Evolutionary conservation across 2,329 filamentous ascomycete genomes (phyloP).

Genomic region (Ophiosphaerella narmari): DNA sequence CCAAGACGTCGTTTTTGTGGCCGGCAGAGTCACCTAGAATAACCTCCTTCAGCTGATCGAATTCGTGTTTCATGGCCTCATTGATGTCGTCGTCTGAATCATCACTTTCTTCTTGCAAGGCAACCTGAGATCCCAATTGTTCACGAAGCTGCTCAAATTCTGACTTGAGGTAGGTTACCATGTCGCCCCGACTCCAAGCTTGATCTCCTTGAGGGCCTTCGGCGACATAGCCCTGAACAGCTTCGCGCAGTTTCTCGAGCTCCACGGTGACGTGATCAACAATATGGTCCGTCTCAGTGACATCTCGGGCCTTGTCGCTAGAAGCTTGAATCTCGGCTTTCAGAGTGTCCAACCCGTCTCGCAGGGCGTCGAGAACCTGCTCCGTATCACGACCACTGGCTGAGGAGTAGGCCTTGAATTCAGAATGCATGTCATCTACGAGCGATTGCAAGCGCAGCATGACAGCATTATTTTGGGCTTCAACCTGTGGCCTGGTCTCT

Average conservation of each 20-base stretch:
- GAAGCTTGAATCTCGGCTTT: conserved; percentile 81
- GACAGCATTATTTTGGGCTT: conserved; percentile 63
- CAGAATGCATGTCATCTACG: conserved; percentile 64
- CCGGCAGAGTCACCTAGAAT: conserved; percentile 65
- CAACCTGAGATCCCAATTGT: conserved; percentile 57
- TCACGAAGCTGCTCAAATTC: conserved; percentile 67
- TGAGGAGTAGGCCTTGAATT: conserved; percentile 78
- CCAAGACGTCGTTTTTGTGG: conserved; percentile 66
- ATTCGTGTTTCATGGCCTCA: conserved; percentile 78
- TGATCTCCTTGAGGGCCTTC: conserved; percentile 50
- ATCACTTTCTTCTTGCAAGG: conserved; percentile 40
- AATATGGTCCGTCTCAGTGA: conserved; percentile 76
- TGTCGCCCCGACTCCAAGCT: conserved; percentile 49
- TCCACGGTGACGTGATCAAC: conserved; percentile 69
- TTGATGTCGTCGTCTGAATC: conserved; percentile 55
- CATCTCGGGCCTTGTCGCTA: conserved; percentile 72
- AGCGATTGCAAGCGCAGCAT: conserved; percentile 63
- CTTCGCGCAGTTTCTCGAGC: conserved; percentile 67
- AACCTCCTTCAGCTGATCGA: conserved; percentile 78
- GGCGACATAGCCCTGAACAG: conserved; percentile 59
- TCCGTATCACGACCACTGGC: conserved; percentile 82
- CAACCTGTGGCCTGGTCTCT: conserved; percentile 57
- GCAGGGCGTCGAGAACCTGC: conserved; percentile 84
- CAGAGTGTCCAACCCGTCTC: conserved; percentile 82
- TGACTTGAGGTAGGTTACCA: conserved; percentile 57